Base-by-base conservation (phyloP, 108 stramenopile genomes). In the Cyclostephanos invisitatus region DNA sequence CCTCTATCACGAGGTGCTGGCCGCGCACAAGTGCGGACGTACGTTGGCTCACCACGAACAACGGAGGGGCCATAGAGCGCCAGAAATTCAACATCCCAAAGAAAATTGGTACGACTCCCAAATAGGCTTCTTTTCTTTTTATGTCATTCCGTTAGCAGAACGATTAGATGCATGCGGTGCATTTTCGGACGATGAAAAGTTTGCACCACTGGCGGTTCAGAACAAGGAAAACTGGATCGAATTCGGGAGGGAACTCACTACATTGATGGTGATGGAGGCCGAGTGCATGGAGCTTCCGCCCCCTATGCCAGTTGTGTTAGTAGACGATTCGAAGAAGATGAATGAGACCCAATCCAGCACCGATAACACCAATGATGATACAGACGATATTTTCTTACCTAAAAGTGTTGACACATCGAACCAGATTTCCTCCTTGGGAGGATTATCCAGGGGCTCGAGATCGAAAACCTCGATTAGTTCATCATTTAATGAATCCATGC, bases 1-100 rank as follows among this genome's bases (percentile, higher is more conserved):
- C 9, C 67, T 85, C 32, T 85, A 76, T 57, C 54, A 62, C n/a
- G 85, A 85, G 48, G 64, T 85, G 56, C 75, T 61, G 10, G 60
- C 60, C 2, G 60, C 60, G 37, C 37, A 48, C 51, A 38, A 67
- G 11, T 54, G 48, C 27, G 50, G 67, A 55, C 47, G 50, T 18
- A 56, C 67, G 24, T 38, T 25, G 61, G 47, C 24, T 24, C 25
- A 62, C 28, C 21, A 20, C 15, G 63, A 48, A 14, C 42, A 11
- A 63, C 12, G 12, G 12, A 64, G 0, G 62, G 64, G 28, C 25
- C 27, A 7, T 20, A 58, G 14, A 14, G 27, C 20, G 21, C 15
- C 36, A 14, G 46, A 47, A 20, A 49, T 38, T 37, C 63, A 36
- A 35, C 70, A 72, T 37, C 70, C 70, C 24, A 55, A 64, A 12